Evolutionary conservation across 2,329 filamentous ascomycete genomes (phyloP).

Genomic region (Purpureocillium lavendulum): DNA sequence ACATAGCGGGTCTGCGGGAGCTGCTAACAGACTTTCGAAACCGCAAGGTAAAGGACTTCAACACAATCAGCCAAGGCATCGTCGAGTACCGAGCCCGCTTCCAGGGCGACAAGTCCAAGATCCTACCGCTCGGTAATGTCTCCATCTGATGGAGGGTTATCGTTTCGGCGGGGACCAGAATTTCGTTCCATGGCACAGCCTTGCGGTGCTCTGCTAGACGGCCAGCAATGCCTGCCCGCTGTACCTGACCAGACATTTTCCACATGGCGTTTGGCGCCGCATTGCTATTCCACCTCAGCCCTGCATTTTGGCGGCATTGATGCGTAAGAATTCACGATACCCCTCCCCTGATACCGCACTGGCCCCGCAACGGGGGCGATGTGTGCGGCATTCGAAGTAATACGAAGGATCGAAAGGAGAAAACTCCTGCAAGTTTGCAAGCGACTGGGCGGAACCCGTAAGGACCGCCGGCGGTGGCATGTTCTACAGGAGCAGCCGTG

Average conservation of each 20-base stretch:
- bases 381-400: too few species aligned
- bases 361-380: background rate
- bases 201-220: too few species aligned
- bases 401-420: too few species aligned
- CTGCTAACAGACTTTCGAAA: conserved; percentile 52
- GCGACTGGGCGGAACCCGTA: too few species aligned
- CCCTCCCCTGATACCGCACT: background rate
- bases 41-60: conserved; percentile 56
- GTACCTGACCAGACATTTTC: background rate
- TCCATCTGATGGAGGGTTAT: conserved; percentile 17
- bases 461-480: too few species aligned
- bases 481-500: too few species aligned
- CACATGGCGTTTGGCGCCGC: background rate
- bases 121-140: conserved; percentile 49
- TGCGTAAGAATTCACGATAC: conserved; percentile 6
- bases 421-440: too few species aligned
- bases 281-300: background rate
- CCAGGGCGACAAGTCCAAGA: conserved; percentile 53
- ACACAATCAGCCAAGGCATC: conserved; percentile 58
- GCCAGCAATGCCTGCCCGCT: too few species aligned
- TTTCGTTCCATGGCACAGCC: too few species aligned
- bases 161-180: too few species aligned
- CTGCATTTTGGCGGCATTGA: conserved; percentile 2
- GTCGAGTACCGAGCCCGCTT: conserved; percentile 59
- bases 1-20: conserved; percentile 53